Conservation (phyloP, 75 land plant species). For the Pseudotsuga menziesii region DNA sequence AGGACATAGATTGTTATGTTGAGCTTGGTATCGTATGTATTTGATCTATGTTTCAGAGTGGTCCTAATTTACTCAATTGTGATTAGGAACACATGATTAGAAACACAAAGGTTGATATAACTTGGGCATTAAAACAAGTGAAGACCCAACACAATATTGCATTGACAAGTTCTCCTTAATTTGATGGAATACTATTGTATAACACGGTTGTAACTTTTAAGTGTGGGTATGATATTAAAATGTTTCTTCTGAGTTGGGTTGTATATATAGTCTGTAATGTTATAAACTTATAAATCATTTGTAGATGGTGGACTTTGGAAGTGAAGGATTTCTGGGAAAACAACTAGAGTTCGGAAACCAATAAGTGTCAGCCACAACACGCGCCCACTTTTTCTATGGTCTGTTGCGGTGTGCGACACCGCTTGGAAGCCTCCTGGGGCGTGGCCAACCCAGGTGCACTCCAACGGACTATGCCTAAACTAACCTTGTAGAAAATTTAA, state of each 20-base stretch:
- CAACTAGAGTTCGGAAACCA: constrained; percentile 84
- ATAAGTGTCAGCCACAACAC: too few species aligned
- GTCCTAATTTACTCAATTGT: too few species aligned
- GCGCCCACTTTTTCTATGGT: too few species aligned
- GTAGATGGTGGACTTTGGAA: constrained; percentile 99
- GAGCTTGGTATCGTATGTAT: too few species aligned
- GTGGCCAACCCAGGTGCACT: too few species aligned
- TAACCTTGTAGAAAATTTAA: too few species aligned
- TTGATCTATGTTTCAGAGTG: too few species aligned
- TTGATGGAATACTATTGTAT: constrained; percentile 97
- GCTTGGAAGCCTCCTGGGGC: too few species aligned
- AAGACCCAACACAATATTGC: constrained; percentile 91
- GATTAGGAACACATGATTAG: constrained; percentile 95
- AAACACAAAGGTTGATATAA: constrained; percentile 84
- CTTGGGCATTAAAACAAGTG: constrained; percentile 88
- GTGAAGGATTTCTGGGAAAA: constrained; percentile 92
- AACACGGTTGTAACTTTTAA: background rate
- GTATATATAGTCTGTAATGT: constrained; percentile 3
- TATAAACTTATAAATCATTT: background rate
- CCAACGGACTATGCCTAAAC: too few species aligned
- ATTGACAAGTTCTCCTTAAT: constrained; percentile 94
- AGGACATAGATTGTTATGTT: too few species aligned
- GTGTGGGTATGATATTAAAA: background rate
- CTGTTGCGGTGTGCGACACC: too few species aligned
- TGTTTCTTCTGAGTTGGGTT: background rate